These are phyloP conservation scores for Persicaria maculosa DNA, from an alignment of 148 eudicot species.

Conservation along the genomic window DNA sequence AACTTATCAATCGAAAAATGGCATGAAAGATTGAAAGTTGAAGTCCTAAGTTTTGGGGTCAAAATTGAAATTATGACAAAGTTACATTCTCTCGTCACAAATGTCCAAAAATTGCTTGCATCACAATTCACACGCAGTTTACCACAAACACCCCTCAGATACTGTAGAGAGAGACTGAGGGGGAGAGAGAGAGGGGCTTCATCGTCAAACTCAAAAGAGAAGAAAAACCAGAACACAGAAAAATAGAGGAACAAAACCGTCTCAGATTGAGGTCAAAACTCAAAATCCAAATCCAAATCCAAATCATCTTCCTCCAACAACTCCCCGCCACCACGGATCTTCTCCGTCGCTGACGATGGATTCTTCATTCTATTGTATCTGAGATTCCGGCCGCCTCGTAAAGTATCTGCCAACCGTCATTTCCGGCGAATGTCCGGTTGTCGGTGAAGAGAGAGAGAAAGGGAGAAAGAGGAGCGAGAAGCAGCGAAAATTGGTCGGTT, in stretches of 20 bases:
- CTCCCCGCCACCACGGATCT: background rate
- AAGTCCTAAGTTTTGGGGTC: no score
- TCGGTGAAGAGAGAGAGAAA: conserved; percentile 11
- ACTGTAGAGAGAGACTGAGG: no score
- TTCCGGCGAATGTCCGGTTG: conserved; percentile 29
- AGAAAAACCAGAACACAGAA: background rate
- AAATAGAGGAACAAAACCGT: background rate
- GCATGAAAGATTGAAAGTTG: no score
- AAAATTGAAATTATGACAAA: no score
- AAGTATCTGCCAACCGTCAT: background rate
- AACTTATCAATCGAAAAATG: no score
- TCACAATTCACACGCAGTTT: background rate
- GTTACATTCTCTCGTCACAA: no score
- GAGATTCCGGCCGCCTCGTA: background rate
- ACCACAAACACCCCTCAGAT: background rate
- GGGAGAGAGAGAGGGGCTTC: background rate
- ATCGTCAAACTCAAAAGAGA: background rate
- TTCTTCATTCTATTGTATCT: background rate
- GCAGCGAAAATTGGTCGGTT: background rate
- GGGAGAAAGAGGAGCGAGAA: background rate
- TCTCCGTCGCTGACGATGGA: background rate
- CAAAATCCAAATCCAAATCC: no score
- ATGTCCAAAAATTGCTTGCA: background rate
- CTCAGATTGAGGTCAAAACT: background rate
- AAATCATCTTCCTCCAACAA: background rate